phyloP scores from a whole-genome alignment of 2,329 filamentous ascomycete genomes.

The Exserohilum rostratum region DNA sequence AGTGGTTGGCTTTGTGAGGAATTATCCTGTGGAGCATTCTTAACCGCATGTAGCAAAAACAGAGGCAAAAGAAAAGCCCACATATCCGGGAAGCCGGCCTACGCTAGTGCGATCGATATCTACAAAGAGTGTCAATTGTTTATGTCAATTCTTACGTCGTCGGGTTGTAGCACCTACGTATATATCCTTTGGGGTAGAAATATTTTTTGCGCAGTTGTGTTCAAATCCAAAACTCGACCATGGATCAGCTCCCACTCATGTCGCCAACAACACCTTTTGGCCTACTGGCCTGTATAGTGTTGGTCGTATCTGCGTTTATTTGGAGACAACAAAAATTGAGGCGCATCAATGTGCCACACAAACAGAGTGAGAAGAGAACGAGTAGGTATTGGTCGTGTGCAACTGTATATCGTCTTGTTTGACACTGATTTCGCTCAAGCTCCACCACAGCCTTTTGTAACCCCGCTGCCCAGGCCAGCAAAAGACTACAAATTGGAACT shows the following conservation, averaged over 20 bases:
- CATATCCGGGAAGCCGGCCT: conserved; percentile 1
- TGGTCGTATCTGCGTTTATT: neutral
- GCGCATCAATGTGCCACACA: neutral
- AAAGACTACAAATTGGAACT: neutral
- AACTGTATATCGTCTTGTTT: neutral
- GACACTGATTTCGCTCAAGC: neutral
- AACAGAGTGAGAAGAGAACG: neutral
- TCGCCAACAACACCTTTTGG: neutral
- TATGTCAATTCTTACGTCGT: neutral
- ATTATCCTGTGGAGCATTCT: neutral
- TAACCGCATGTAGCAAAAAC: neutral
- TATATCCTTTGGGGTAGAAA: neutral
- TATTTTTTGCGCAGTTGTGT: neutral
- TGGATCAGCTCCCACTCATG: neutral
- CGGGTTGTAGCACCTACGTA: no score
- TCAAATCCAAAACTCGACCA: no score
- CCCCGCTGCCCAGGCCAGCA: neutral
- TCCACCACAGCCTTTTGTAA: neutral
- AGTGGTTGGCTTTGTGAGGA: neutral
- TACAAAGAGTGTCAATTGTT: neutral
- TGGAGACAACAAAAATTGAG: neutral
- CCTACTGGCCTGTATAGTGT: neutral
- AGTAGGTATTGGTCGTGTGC: neutral
- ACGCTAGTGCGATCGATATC: neutral
- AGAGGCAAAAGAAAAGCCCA: neutral